A percentile compares a stretch with the other conserved stretches of the same genome.
Conservation (phyloP, 495 filamentous ascomycete genomes). For the Penicillium samsonianum region DNA sequence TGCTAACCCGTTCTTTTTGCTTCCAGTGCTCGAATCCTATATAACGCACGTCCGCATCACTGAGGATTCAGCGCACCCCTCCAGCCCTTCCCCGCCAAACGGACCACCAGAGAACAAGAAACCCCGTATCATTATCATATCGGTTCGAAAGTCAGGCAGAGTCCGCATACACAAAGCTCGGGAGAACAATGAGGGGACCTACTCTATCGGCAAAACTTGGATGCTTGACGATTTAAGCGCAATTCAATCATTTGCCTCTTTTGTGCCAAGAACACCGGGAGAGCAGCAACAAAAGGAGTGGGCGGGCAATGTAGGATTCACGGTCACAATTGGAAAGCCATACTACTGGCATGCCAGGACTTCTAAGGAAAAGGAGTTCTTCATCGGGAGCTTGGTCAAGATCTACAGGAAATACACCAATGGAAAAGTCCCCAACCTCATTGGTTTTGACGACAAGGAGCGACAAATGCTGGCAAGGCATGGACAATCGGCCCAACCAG, state of each 20-base stretch:
- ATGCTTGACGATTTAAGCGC: conserved; percentile 80
- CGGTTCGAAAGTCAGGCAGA: conserved; percentile 86
- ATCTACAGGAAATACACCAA: conserved; percentile 96
- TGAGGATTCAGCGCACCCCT: conserved; percentile 83
- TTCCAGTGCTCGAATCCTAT: conserved; percentile 84
- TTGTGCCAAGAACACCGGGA: conserved; percentile 49
- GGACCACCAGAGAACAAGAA: conserved; percentile 76
- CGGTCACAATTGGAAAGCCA: conserved; percentile 86
- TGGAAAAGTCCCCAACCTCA: conserved; percentile 74
- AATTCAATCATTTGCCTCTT: conserved; percentile 74
- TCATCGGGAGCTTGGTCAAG: conserved; percentile 90
- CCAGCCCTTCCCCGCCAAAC: conserved; percentile 76
- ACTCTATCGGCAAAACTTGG: conserved; percentile 99
- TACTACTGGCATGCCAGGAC: conserved; percentile 96
- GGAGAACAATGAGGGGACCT: conserved; percentile 89
- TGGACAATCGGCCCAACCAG: conserved; percentile 32
- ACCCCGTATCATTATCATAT: conserved; percentile 83
- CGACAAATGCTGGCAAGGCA: conserved; percentile 66
- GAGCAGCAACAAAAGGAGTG: conserved; percentile 71
- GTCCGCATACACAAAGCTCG: conserved; percentile 96
- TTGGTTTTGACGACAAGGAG: conserved; percentile 80
- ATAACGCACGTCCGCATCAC: conserved; percentile 92
- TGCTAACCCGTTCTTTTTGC: conserved; percentile 20
- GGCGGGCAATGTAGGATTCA: conserved; percentile 79
- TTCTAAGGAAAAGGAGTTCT: conserved; percentile 95